phyloP scores from a whole-genome alignment of 176 grass and related monocot genomes.

The Juncus effusus region DNA sequence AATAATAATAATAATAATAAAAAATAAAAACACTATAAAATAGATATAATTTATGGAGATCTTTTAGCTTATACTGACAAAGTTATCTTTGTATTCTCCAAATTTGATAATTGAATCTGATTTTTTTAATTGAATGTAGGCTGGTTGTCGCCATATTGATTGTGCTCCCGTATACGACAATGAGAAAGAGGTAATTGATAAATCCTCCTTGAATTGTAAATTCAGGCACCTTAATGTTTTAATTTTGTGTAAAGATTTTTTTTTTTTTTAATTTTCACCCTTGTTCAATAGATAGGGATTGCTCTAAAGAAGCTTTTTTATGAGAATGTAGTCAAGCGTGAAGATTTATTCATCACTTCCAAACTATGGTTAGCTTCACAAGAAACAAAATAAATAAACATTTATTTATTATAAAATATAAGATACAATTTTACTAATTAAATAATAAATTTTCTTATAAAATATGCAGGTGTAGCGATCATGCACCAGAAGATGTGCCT shows the following conservation, averaged over 20 bases:
- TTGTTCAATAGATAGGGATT: slow-evolving; percentile 40
- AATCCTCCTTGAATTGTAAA: no score
- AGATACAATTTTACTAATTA: neutral
- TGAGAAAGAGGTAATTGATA: slow-evolving; percentile 69
- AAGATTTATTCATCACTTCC: slow-evolving; percentile 28
- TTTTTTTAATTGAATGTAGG: slow-evolving; percentile 37
- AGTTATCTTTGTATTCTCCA: no score
- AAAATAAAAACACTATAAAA: no score
- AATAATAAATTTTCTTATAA: neutral
- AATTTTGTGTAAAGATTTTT: neutral
- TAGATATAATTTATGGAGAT: no score
- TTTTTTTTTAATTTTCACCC: neutral
- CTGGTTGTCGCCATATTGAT: slow-evolving; percentile 84
- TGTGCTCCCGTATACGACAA: slow-evolving; percentile 66
- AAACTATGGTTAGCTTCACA: slow-evolving; percentile 26
- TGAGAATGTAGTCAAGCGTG: slow-evolving; percentile 21
- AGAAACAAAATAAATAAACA: neutral
- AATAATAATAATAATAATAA: no score
- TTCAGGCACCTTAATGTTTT: no score
- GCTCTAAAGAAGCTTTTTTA: slow-evolving; percentile 42
- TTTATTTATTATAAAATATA: neutral
- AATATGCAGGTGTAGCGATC: slow-evolving; percentile 49
- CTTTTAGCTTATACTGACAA: no score
- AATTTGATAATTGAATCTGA: slow-evolving; percentile 1
- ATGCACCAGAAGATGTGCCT: slow-evolving; percentile 59